Evolutionary conservation across 108 stramenopile genomes (phyloP).

Genomic region (Cyclotella baltica): DNA sequence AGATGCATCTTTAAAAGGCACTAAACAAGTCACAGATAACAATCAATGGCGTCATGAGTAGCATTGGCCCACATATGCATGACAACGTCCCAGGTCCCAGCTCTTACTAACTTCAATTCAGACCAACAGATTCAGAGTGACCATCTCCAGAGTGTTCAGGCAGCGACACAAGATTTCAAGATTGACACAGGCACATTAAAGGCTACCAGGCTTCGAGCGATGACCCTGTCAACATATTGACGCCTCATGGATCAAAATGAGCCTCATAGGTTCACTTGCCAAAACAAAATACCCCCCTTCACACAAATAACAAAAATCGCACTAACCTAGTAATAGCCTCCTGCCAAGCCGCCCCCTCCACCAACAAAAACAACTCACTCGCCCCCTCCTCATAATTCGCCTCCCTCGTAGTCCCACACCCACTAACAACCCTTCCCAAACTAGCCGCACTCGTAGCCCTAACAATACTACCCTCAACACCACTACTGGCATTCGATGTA

Average conservation of each 20-base stretch:
- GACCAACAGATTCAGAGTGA: no score
- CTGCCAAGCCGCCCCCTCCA: conserved; percentile 65
- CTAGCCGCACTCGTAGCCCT: not conserved
- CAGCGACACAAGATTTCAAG: no score
- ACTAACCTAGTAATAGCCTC: conserved; percentile 52
- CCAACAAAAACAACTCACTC: conserved; percentile 61
- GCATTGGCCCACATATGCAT: no score
- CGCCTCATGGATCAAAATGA: not conserved
- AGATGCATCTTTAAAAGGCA: no score
- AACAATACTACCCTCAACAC: not conserved
- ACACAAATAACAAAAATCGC: not conserved
- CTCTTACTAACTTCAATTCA: no score
- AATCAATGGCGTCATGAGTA: no score
- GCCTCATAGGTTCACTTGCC: not conserved
- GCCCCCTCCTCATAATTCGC: conserved; percentile 59
- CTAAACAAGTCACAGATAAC: no score
- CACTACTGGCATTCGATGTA: not conserved
- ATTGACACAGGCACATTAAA: no score
- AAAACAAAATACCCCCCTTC: not conserved
- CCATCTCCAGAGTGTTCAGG: no score
- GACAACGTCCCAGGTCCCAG: no score
- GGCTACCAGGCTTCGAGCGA: no score
- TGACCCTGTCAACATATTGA: no score
- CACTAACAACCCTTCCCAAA: not conserved
- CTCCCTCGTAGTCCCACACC: conserved; percentile 17